Evolutionary conservation across 164 flowering plant species (phyloP).

Genomic region (Macadamia tetraphylla): DNA sequence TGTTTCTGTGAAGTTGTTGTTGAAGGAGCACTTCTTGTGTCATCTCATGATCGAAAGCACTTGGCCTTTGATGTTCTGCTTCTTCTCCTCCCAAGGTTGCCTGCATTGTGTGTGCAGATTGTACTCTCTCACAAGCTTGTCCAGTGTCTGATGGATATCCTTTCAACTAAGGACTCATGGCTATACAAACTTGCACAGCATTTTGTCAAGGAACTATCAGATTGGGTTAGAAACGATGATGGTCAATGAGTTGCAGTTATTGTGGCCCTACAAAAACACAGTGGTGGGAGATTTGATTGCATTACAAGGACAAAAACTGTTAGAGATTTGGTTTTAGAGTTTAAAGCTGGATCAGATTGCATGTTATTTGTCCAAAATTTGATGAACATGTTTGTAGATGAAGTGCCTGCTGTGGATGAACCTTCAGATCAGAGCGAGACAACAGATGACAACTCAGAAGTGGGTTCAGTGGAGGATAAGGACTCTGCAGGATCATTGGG

Average conservation of each 20-base stretch:
- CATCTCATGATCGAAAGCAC: slow-evolving; percentile 96
- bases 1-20: slow-evolving; percentile 64
- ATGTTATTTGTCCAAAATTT: slow-evolving; percentile 64
- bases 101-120: slow-evolving; percentile 55
- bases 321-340: slow-evolving; percentile 56
- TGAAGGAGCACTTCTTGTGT: slow-evolving; percentile 76
- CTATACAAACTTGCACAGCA: slow-evolving; percentile 71
- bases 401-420: slow-evolving; percentile 57
- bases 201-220: slow-evolving; percentile 56
- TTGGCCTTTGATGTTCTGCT: slow-evolving; percentile 78
- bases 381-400: slow-evolving; percentile 78
- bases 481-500: slow-evolving; percentile 40
- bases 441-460: slow-evolving; percentile 87
- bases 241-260: slow-evolving; percentile 64
- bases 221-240: slow-evolving; percentile 65
- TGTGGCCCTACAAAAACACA: slow-evolving; percentile 77
- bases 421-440: slow-evolving; percentile 97
- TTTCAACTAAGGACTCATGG: slow-evolving; percentile 80
- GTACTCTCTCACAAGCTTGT: slow-evolving; percentile 73
- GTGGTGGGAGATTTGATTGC: slow-evolving; percentile 77
- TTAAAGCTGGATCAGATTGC: slow-evolving; percentile 74
- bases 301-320: slow-evolving; percentile 68
- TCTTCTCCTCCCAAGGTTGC: slow-evolving; percentile 70
- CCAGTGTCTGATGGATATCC: slow-evolving; percentile 83
- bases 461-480: slow-evolving; percentile 73